Evolutionary conservation across 1,284 basidiomycete genomes (phyloP).

Genomic region (Ganoderma resinaceum): DNA sequence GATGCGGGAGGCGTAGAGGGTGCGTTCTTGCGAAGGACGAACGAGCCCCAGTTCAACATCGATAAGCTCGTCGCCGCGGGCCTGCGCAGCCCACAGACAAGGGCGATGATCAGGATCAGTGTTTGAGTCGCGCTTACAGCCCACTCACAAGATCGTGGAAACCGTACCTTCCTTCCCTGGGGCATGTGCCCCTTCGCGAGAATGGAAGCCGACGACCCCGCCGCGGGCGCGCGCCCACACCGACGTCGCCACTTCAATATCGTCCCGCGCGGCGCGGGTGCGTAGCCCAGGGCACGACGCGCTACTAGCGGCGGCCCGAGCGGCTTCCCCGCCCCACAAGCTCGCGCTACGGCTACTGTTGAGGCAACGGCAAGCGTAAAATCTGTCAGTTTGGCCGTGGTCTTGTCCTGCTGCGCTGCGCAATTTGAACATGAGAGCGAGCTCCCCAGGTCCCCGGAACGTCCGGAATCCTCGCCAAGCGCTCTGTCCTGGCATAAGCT

Average conservation of each 20-base stretch:
- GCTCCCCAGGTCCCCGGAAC: slow-evolving; percentile 12
- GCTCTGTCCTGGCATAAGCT: slow-evolving; percentile 11
- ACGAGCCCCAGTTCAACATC: slow-evolving; percentile 15
- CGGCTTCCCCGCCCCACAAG: neutral
- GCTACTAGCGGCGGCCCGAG: neutral
- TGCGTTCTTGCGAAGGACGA: neutral
- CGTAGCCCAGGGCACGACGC: neutral
- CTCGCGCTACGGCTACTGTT: neutral
- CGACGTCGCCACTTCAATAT: slow-evolving; percentile 16
- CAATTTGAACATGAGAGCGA: neutral
- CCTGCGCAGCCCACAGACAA: slow-evolving; percentile 12
- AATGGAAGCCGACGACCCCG: slow-evolving; percentile 23
- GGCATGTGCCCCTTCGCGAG: slow-evolving; percentile 24
- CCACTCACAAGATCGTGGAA: slow-evolving; percentile 31
- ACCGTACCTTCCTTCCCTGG: slow-evolving; percentile 22
- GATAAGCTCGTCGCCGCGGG: slow-evolving; percentile 7
- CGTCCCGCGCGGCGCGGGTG: slow-evolving; percentile 5
- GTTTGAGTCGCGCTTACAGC: slow-evolving; percentile 1
- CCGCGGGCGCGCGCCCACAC: neutral
- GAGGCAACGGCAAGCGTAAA: neutral
- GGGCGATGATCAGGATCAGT: slow-evolving; percentile 23
- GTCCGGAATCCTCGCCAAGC: slow-evolving; percentile 1
- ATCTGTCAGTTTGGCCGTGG: neutral
- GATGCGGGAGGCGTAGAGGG: neutral
- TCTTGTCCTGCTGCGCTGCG: neutral